Base-by-base conservation (phyloP, 192 early-diverging fungal genomes). In the Backusella westeae region DNA sequence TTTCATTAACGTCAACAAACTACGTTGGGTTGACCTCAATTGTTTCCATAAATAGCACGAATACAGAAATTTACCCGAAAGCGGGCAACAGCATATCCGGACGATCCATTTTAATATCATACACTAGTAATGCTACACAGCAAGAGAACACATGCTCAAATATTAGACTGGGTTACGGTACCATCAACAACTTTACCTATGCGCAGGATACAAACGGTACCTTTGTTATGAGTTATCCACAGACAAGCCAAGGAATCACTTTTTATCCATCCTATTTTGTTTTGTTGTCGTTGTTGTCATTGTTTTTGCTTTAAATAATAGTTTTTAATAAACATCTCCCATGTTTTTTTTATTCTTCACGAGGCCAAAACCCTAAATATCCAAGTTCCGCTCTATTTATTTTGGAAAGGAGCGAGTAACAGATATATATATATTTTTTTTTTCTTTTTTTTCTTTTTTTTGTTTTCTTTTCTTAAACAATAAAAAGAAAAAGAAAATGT, bases 141-240 rank as follows among this genome's bases (percentile, higher is more conserved):
- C 74, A 75, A 67, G 36, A 67, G 12, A 46, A 53, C 34, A 46
- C 35, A 29, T 77, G 76, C 21, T 52, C 76, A 34, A 69, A 77
- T 34, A 68, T 77, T 34, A 69, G 56, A 36, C 34, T 70, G 23
- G 76, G 76, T 21, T 71, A 77, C 42, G 76, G 76, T n/a, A 77
- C 69, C 14, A 34, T 46, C 1, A 66, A 23, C 39, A 71, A 77
- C 26, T 77, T 71, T 39, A 68, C 66, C 0, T 75, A 75, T 17
- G 65, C 63, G 15, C 39, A 29, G 9, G 66, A 68, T 67, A 41
- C 23, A 32, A 75, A 75, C 46, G 74, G 74, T 29, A 75, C 74
- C 6, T 67, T 75, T 68, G 66, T 42, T 19, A 68, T 69, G 23
- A 10, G 12, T 12, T 63, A 14, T 15, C 74, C 39, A 52, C 63